Evolutionary conservation across 768 basidiomycete genomes (phyloP), one percentile per base, ranked within the genome.

Genomic region (Hericium alpestre): DNA sequence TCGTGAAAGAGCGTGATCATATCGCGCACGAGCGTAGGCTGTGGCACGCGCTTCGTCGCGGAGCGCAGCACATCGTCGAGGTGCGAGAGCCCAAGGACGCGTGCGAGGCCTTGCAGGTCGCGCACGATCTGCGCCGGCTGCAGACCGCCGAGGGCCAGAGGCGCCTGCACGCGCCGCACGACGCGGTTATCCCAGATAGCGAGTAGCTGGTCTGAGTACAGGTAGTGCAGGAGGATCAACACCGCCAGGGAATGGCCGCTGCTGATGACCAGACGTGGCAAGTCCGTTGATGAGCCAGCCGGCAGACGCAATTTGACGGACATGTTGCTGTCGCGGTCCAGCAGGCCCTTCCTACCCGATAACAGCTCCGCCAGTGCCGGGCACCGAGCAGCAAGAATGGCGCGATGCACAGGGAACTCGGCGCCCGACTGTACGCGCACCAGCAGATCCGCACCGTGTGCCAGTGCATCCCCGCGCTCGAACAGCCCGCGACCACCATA

Each of bases 141-240:
- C 13, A 79, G 69, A 27, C 74, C 76, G 12, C 79, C 57, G 15
- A 50, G 58, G 7, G 65, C 57, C n/a, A 79, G 71, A 20, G 74
- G 70, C 4, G 63, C 65, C 25, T 75, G 72, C 2, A 86, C 69
- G 0, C 71, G 61, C 32, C 32, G 32, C 4, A 71, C 75, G 11
- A 90, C 75, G 16, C 92, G 81, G 12, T 76, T 74, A 66, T 98
- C 93, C 90, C 93, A 94, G 13, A 93, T 68, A 0, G 90, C 83
- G 11, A 90, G 73, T 1, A 94, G 69, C 41, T 84, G 79, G 67
- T 99, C 95, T 1, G 88, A 79, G 69, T 97, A 97, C n/a, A 97
- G 69, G 65, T 93, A 97, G 22, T 83, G 78, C 18, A 96, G 68
- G 18, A 97, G 72, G 20, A 95, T 76, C 15, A 96, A 78, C 15